These are phyloP conservation scores for Paramecium biaurelia DNA, from an alignment of 73 alveolate species.

Conservation along the genomic window DNA sequence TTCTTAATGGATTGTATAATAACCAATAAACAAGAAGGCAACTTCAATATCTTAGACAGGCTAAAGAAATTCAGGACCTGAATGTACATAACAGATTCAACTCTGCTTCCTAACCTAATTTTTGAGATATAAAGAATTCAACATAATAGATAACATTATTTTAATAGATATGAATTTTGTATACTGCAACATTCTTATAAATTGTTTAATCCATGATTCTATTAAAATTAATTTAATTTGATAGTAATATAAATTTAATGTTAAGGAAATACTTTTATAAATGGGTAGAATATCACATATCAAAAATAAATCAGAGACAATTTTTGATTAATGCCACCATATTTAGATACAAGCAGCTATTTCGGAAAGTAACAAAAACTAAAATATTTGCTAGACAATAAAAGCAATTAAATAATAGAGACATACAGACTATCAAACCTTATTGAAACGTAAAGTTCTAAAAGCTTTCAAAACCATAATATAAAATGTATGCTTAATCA, in stretches of 20 bases:
- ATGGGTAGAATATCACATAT: conserved; percentile 13
- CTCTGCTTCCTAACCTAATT: not conserved
- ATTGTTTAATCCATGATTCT: not conserved
- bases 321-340: not conserved
- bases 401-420: not conserved
- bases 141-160: not conserved
- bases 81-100: not conserved
- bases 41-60: not conserved
- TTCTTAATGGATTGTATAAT: not conserved
- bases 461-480: not conserved
- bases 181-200: not conserved
- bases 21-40: not conserved
- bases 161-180: not conserved
- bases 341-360: not conserved
- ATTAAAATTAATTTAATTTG: not conserved
- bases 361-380: not conserved
- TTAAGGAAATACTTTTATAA: not conserved
- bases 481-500: not conserved
- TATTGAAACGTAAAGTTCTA: not conserved
- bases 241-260: not conserved
- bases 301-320: not conserved
- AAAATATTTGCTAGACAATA: not conserved
- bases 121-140: not conserved
- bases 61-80: not conserved
- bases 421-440: not conserved